Percentiles rank a stretch among this genome's conserved stretches.
These are phyloP conservation scores for Candida loeiensis DNA, from an alignment of 805 yeast genomes.

Conservation along the genomic window DNA sequence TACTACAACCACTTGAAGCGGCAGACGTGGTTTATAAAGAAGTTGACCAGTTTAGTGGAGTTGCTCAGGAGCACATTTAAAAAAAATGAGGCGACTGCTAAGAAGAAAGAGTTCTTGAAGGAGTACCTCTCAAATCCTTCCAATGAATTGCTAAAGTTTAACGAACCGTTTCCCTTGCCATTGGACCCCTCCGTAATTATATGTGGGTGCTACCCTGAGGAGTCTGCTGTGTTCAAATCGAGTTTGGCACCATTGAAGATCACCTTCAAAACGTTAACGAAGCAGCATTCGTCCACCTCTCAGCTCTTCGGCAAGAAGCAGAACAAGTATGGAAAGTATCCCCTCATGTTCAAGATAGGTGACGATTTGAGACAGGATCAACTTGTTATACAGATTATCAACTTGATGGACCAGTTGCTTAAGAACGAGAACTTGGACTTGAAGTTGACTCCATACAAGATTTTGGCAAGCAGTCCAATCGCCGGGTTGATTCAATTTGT, in stretches of 20 bases:
- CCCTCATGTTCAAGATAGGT: constrained; percentile 91
- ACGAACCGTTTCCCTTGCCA: constrained; percentile 68
- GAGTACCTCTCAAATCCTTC: constrained; percentile 49
- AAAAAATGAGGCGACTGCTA: constrained; percentile 72
- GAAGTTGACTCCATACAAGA: constrained; percentile 81
- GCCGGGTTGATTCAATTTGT: constrained; percentile 94
- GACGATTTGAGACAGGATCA: constrained; percentile 97
- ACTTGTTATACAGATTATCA: constrained; percentile 88
- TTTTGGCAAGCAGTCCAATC: constrained; percentile 82
- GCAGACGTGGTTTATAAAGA: constrained; percentile 69
- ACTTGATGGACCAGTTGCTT: constrained; percentile 83
- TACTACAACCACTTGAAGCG: constrained; percentile 41
- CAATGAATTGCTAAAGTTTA: constrained; percentile 38
- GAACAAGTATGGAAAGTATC: constrained; percentile 47
- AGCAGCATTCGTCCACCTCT: constrained; percentile 18
- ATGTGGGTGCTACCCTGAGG: constrained; percentile 73
- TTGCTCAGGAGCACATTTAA: constrained; percentile 50
- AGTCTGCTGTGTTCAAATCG: constrained; percentile 85
- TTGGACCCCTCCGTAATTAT: constrained; percentile 75
- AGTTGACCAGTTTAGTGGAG: constrained; percentile 61
- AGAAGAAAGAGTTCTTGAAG: constrained; percentile 66
- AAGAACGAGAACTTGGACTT: constrained; percentile 88
- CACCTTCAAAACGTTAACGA: constrained; percentile 56
- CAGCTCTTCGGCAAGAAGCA: constrained; percentile 33
- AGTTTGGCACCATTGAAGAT: constrained; percentile 86